Evolutionary conservation across 768 basidiomycete genomes (phyloP).

Genomic region (Fistulinella prunicolor): DNA sequence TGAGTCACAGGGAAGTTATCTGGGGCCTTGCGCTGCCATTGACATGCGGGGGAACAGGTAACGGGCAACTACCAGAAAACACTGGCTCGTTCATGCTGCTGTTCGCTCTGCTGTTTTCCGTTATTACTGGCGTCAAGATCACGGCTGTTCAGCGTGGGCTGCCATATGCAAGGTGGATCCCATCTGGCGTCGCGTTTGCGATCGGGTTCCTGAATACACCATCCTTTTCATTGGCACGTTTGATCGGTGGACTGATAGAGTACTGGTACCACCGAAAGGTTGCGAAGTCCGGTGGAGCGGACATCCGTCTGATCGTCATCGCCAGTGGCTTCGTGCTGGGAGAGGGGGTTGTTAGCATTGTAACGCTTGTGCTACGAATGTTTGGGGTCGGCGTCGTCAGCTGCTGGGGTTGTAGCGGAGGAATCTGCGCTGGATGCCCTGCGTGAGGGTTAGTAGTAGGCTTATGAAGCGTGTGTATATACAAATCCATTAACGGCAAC

Average conservation of each 20-base stretch:
- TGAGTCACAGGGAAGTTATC: conserved; percentile 35
- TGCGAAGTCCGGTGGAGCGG: conserved; percentile 47
- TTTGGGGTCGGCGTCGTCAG: conserved; percentile 71
- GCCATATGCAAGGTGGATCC: conserved; percentile 73
- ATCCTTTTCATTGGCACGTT: conserved; percentile 86
- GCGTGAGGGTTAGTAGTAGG: too few relatives aligned
- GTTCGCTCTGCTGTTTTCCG: conserved; percentile 70
- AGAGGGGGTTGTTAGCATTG: conserved; percentile 86
- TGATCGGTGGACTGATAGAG: conserved; percentile 85
- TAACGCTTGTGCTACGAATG: conserved; percentile 71
- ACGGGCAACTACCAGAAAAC: conserved; percentile 78
- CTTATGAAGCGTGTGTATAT: conserved; percentile 11
- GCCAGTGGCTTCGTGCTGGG: conserved; percentile 96
- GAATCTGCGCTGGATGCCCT: conserved; percentile 69
- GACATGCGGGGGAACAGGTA: conserved; percentile 45
- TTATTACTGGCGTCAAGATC: conserved; percentile 65
- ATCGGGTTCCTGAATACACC: conserved; percentile 96
- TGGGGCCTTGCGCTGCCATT: neutral
- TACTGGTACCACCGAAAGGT: conserved; percentile 57
- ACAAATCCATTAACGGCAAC: conserved; percentile 9
- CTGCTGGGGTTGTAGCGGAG: conserved; percentile 85
- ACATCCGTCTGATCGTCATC: conserved; percentile 78
- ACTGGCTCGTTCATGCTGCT: conserved; percentile 73
- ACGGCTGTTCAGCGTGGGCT: conserved; percentile 47
- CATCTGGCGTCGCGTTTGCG: conserved; percentile 92